phyloP scores from a whole-genome alignment of 495 filamentous ascomycete genomes.

The Penicillium odoratum region DNA sequence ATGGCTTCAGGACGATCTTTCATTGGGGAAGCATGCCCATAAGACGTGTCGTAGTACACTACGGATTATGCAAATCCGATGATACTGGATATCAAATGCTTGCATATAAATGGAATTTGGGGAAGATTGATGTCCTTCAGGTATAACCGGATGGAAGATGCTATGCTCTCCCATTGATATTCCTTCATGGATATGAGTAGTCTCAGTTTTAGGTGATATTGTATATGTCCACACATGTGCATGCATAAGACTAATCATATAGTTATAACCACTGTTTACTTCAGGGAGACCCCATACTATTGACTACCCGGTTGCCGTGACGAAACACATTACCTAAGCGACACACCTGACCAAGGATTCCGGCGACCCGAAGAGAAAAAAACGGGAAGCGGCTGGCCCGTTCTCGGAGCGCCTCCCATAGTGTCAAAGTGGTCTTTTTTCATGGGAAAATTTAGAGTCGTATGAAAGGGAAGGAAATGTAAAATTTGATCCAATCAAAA shows the following conservation, averaged over 20 bases:
- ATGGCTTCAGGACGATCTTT: not conserved
- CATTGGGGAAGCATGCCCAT: not conserved
- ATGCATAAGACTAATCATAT: not conserved
- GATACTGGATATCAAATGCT: not conserved
- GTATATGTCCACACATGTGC: not conserved
- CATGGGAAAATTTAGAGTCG: conserved; percentile 16
- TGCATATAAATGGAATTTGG: not conserved
- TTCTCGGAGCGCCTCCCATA: conserved; percentile 21
- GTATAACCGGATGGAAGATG: not conserved
- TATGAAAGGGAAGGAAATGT: conserved; percentile 6
- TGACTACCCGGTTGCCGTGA: conserved; percentile 34
- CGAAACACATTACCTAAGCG: conserved; percentile 40
- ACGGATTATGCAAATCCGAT: not conserved
- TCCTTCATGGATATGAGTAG: not conserved
- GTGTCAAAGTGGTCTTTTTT: not conserved
- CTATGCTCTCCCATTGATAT: not conserved
- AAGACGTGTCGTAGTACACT: not conserved
- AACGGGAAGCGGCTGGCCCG: conserved; percentile 38
- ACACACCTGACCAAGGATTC: conserved; percentile 34
- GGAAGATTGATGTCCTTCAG: conserved; percentile 3
- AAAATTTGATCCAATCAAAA: not conserved
- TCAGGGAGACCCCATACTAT: not conserved
- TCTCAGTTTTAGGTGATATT: not conserved
- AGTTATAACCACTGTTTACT: conserved; percentile 2
- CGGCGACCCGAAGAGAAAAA: conserved; percentile 47